phyloP scores from a whole-genome alignment of 1,139 yeast genomes.

The Chernovozyma sophiae-reginae region DNA sequence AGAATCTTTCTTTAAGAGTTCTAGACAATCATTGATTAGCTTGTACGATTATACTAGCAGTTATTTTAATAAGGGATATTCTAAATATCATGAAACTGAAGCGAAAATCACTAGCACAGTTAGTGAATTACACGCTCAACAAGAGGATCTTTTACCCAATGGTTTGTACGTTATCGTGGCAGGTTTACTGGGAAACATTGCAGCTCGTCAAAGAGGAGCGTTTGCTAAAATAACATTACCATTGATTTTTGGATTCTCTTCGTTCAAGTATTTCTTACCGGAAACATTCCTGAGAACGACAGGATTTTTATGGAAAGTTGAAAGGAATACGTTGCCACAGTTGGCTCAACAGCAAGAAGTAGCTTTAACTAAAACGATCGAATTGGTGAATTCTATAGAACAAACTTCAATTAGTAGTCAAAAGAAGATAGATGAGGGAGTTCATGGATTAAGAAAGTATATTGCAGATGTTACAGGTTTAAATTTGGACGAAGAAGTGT shows the following conservation, averaged over 20 bases:
- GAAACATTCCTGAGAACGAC: slow-evolving; percentile 66
- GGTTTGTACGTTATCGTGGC: slow-evolving; percentile 68
- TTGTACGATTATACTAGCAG: slow-evolving; percentile 15
- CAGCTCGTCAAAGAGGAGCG: slow-evolving; percentile 69
- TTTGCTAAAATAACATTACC: slow-evolving; percentile 62
- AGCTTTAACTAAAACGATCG: slow-evolving; percentile 44
- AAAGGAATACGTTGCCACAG: slow-evolving; percentile 59
- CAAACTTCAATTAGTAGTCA: slow-evolving; percentile 34
- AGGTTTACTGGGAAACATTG: slow-evolving; percentile 73
- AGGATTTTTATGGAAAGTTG: slow-evolving; percentile 60
- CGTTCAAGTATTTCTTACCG: slow-evolving; percentile 77
- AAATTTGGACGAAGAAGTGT: slow-evolving; percentile 59
- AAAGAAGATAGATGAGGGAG: slow-evolving; percentile 32
- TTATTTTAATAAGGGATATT: slow-evolving; percentile 36
- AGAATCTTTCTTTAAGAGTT: slow-evolving; percentile 45
- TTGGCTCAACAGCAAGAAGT: slow-evolving; percentile 62
- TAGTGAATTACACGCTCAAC: slow-evolving; percentile 62
- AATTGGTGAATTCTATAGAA: slow-evolving; percentile 41
- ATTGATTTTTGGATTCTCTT: slow-evolving; percentile 57
- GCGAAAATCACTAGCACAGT: slow-evolving; percentile 63
- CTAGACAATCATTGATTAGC: slow-evolving; percentile 33
- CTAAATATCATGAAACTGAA: slow-evolving; percentile 57
- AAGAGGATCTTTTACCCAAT: slow-evolving; percentile 77
- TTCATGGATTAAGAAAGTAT: slow-evolving; percentile 42
- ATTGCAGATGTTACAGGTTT: slow-evolving; percentile 65